Evolutionary conservation across 805 yeast species (phyloP).

Genomic region (Metschnikowia amazonensis): DNA sequence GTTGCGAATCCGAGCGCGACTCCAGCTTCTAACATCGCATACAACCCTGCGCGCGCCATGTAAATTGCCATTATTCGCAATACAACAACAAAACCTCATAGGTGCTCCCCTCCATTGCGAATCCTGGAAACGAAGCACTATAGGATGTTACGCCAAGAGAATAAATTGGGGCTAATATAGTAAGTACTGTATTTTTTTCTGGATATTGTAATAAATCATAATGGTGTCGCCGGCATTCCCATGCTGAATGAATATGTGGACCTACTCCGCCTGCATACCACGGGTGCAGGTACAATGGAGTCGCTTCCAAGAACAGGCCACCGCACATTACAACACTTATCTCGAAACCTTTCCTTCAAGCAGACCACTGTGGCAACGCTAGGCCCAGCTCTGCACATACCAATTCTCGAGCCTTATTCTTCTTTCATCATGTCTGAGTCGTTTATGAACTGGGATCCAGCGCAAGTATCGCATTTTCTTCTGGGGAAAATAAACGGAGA

Average conservation of each 20-base stretch:
- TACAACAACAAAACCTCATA: not conserved
- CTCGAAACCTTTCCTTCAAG: not conserved
- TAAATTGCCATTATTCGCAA: not conserved
- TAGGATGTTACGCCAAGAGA: too few relatives aligned
- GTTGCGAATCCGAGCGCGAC: conserved; percentile 4
- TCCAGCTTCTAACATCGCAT: not conserved
- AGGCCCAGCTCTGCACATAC: not conserved
- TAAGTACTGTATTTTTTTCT: too few relatives aligned
- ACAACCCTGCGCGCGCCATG: not conserved
- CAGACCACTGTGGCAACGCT: not conserved
- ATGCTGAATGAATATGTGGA: not conserved
- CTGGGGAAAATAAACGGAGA: conserved; percentile 23
- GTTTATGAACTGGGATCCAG: conserved; percentile 43
- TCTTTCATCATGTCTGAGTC: conserved; percentile 22
- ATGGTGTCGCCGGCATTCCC: not conserved
- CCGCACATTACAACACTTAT: not conserved
- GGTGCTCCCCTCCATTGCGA: too few relatives aligned
- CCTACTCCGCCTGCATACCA: not conserved
- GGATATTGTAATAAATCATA: too few relatives aligned
- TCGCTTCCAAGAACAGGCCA: not conserved
- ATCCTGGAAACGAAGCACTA: too few relatives aligned
- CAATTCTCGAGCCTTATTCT: too few relatives aligned
- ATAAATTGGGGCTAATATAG: too few relatives aligned
- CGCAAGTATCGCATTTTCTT: conserved; percentile 39
- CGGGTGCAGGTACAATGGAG: conserved; percentile 4